These are phyloP conservation scores for Lactifluus rugatus DNA, from an alignment of 768 basidiomycete genomes.

Conservation along the genomic window DNA sequence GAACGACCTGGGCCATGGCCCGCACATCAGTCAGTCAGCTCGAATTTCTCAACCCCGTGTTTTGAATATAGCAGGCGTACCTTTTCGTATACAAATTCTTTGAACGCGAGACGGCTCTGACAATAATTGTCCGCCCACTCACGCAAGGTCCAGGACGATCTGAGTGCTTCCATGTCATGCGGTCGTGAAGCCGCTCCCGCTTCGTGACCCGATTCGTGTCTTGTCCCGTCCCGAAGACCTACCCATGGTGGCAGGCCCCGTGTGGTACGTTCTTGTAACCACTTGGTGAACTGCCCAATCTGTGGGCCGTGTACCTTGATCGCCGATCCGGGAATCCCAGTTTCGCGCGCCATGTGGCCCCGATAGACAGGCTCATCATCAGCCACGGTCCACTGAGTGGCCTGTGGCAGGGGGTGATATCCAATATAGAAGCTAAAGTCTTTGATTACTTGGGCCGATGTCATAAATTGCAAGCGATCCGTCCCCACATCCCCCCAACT, in stretches of 20 bases:
- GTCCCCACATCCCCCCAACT: too few species aligned
- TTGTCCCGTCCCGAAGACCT: constrained; percentile 1
- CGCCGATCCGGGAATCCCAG: constrained; percentile 31
- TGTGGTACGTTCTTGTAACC: constrained; percentile 34
- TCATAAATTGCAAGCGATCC: too few species aligned
- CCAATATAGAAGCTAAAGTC: constrained; percentile 66
- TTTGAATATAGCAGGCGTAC: constrained; percentile 25
- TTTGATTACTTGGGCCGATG: constrained; percentile 18
- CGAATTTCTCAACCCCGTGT: neutral
- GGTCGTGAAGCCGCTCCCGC: neutral
- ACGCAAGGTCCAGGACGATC: constrained; percentile 17
- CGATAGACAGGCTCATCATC: constrained; percentile 56
- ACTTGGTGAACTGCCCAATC: constrained; percentile 26
- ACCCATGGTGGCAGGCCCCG: constrained; percentile 44
- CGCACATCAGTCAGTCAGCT: neutral
- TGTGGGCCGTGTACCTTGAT: constrained; percentile 36
- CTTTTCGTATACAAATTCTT: constrained; percentile 69
- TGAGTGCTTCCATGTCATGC: constrained; percentile 10
- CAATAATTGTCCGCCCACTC: constrained; percentile 81
- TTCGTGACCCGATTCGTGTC: neutral
- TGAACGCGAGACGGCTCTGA: constrained; percentile 53
- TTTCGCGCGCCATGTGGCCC: constrained; percentile 49
- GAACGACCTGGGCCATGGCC: too few species aligned
- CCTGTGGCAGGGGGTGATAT: constrained; percentile 30
- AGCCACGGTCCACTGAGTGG: constrained; percentile 45